A percentile compares a stretch with the other conserved stretches of the same genome.
These are phyloP conservation scores for Usnea hakonensis DNA, from an alignment of 495 filamentous ascomycete species.

Conservation along the genomic window DNA sequence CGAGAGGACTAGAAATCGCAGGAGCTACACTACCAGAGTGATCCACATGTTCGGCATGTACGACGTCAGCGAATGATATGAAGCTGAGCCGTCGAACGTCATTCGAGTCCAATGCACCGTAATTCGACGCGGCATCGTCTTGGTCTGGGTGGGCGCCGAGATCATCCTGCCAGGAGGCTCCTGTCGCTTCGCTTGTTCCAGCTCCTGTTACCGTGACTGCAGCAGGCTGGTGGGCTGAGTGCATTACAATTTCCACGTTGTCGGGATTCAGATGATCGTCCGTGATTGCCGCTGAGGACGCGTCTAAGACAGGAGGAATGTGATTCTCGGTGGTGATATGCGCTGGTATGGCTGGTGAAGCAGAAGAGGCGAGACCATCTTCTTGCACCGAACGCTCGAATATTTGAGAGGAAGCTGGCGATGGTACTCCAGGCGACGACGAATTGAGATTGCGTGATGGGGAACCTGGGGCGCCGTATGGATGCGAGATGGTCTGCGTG, in stretches of 20 bases:
- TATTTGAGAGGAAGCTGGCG: conserved; percentile 71
- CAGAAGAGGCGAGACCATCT: conserved; percentile 51
- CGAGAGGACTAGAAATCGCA: conserved; percentile 40
- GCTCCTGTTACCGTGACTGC: conserved; percentile 50
- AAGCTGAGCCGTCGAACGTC: conserved; percentile 82
- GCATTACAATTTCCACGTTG: conserved; percentile 80
- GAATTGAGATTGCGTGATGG: conserved; percentile 45
- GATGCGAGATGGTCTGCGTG: conserved; percentile 39
- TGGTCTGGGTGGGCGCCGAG: conserved; percentile 42
- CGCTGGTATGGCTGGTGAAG: conserved; percentile 68
- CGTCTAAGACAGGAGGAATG: conserved; percentile 84
- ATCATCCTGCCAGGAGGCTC: conserved; percentile 50
- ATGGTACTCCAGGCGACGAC: conserved; percentile 53
- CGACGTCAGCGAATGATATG: conserved; percentile 90
- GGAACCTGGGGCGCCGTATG: conserved; percentile 36
- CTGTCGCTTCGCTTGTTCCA: conserved; percentile 29
- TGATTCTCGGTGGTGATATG: conserved; percentile 89
- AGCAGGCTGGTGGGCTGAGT: conserved; percentile 72
- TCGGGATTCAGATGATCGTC: conserved; percentile 68
- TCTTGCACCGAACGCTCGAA: conserved; percentile 94
- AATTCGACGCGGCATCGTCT: conserved; percentile 56
- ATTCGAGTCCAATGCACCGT: conserved; percentile 61
- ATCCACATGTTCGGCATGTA: conserved; percentile 75
- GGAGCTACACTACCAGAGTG: conserved; percentile 36
- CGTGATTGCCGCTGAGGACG: conserved; percentile 81